Conservation (phyloP, 495 filamentous ascomycete species). For the Baudoinia panamericana region DNA sequence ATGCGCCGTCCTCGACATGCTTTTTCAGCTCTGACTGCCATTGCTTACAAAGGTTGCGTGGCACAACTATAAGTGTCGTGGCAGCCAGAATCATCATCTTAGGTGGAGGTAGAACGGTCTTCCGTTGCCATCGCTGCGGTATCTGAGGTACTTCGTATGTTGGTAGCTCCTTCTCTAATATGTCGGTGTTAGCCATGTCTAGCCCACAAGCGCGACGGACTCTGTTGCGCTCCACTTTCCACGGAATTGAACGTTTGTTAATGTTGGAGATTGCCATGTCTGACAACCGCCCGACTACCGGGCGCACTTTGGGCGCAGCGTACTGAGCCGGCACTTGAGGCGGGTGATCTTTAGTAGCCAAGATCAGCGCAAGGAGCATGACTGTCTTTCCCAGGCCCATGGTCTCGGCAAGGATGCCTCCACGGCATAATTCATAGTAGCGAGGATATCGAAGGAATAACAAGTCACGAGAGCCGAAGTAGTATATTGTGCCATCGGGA, state of each 20-base stretch:
- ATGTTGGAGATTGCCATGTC: conserved; percentile 63
- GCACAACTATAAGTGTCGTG: conserved; percentile 57
- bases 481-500: conserved; percentile 52
- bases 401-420: conserved; percentile 66
- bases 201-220: conserved; percentile 26
- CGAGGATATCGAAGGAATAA: conserved; percentile 46
- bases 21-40: conserved; percentile 54
- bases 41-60: conserved; percentile 55
- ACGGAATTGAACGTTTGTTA: conserved; percentile 53
- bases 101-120: conserved; percentile 26
- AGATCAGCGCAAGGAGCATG: conserved; percentile 69
- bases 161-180: conserved; percentile 40
- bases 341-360: conserved; percentile 62
- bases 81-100: conserved; percentile 49
- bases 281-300: conserved; percentile 40
- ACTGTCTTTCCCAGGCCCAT: conserved; percentile 79
- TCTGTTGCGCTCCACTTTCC: conserved; percentile 46
- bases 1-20: conserved; percentile 46
- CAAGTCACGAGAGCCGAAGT: conserved; percentile 54
- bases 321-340: conserved; percentile 52
- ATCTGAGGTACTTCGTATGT: conserved; percentile 33
- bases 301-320: conserved; percentile 30
- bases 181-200: conserved; percentile 33
- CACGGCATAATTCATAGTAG: conserved; percentile 60
- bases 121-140: conserved; percentile 33